Base-by-base conservation (phyloP, 2,329 filamentous ascomycete genomes). In the Phyllosticta ampelicida region DNA sequence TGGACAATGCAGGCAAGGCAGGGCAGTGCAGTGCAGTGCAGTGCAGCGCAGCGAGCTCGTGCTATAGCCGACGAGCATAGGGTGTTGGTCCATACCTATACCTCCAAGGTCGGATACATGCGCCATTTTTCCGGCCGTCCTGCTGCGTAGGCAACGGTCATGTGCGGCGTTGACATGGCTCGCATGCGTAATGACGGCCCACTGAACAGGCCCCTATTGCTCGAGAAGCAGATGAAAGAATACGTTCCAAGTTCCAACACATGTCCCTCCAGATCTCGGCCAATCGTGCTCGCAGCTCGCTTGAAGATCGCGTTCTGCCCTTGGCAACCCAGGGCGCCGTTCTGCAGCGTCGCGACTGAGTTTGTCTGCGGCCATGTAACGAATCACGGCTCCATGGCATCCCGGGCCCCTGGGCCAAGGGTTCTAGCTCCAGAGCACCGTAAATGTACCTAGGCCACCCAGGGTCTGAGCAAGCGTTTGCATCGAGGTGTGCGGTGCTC, bases 151-250 rank as follows among this genome's bases (percentile, higher is more conserved):
- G 36, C 52, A 50, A 19, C 48, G 51, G 56, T 58, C 56, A 58
- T 58, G 56, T 54, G 56, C 56, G 56, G 56, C 51, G 56, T 58
- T 49, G 56, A 51, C 51, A 51, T 58, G 56, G 56, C 54, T 49
- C 51, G 36, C 51, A 51, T 58, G 56, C 55, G 55, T 57, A 57
- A 57, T 57, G 55, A 44, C 36, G 36, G 36, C 36, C 36, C 36
- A 44, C 36, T n/a, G 55, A 49, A 50, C 55, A 57, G n/a, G n/a
- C n/a, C n/a, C n/a, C n/a, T 57, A 28, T 30, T 58, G 53, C 51
- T 51, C 49, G 23, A 51, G 51, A 26, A 26, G 23, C 23, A 26
- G 23, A 26, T 26, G 23, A 26, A 26, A 26, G n/a, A n/a, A n/a
- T n/a, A n/a, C n/a, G n/a, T n/a, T n/a, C n/a, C n/a, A n/a, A n/a